Base-by-base conservation (phyloP, 2,329 filamentous ascomycete genomes). In the Aureobasidium subglaciale region DNA sequence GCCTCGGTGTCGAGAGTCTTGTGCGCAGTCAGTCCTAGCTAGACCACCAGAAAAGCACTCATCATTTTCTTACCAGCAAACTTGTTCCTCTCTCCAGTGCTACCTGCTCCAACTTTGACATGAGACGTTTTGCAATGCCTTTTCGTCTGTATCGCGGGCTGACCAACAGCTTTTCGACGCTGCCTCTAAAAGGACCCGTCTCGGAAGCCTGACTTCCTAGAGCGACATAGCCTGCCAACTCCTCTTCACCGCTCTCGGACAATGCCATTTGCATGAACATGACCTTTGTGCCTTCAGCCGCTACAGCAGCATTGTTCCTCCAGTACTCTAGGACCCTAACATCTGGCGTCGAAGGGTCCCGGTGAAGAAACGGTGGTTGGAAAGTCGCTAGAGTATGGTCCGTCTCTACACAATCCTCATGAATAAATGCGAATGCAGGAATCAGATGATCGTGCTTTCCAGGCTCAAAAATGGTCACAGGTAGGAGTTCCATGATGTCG, bases 101-200 rank as follows among this genome's bases (percentile, higher is more conserved):
- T 64, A 82, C 76, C 4, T 65, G 66, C 65, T 86, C 81, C n/a
- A 85, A 60, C n/a, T 73, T 73, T 20, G 56, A 63, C 68, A 85
- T 76, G 60, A 86, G 63, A 18, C 67, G 65, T 59, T 69, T 75
- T 2, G 79, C 81, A 43, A 79, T 75, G 4, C 82, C 81, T 43
- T 70, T 71, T 1, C 73, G 64, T 7, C 82, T 72, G 61, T 75
- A 77, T 42, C 69, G 70, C 11, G 77, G 78, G 58, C 75, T 76
- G 9, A 85, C 73, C 35, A 86, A 70, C 32, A 86, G 70, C 64
- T 82, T 81, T 67, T 85, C 77, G 2, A 86, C 77, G 9, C 67
- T 62, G 2, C 72, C 80, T 27, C 81, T 71, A 60, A 81, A 81
- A 0, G 75, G 73, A 0, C 76, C 80, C 4, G 82, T 85, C 65